phyloP scores from a whole-genome alignment of 176 grass and related monocot genomes.

The Eleusine indica region DNA sequence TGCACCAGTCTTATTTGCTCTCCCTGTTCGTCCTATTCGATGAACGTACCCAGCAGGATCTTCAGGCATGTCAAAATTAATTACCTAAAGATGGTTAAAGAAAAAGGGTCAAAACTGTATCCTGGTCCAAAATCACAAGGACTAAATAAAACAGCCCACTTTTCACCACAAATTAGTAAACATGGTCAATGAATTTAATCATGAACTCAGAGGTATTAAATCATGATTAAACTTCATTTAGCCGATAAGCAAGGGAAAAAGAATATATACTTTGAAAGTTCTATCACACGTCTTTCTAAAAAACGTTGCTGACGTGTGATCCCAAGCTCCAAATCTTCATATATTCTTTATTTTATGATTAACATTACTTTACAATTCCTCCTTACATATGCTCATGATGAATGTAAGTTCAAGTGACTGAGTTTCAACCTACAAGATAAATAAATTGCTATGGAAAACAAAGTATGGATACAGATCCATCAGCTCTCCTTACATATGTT shows the following conservation, averaged over 20 bases:
- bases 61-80: slow-evolving; percentile 95
- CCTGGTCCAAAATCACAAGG: slow-evolving; percentile 23
- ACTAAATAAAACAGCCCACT: background rate
- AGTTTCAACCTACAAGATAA: slow-evolving; percentile 7
- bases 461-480: slow-evolving; percentile 1
- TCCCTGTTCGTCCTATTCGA: slow-evolving; percentile 89
- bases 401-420: slow-evolving; percentile 2
- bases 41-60: slow-evolving; percentile 84
- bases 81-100: slow-evolving; percentile 58
- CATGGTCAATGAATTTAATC: background rate
- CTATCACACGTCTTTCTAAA: slow-evolving; percentile 21
- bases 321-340: background rate
- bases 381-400: background rate
- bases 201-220: slow-evolving; percentile 13
- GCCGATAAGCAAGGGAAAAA: background rate
- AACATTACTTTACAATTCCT: slow-evolving; percentile 9
- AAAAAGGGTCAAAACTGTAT: slow-evolving; percentile 34
- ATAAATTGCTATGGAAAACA: background rate
- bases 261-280: background rate
- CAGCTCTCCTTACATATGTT: background rate
- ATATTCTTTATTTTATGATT: slow-evolving; percentile 23
- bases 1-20: slow-evolving; percentile 80
- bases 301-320: background rate
- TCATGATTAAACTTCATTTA: slow-evolving; percentile 4
- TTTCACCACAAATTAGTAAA: slow-evolving; percentile 13